Base-by-base conservation (phyloP, 2,329 filamentous ascomycete genomes). In the Penicillium sp. region DNA sequence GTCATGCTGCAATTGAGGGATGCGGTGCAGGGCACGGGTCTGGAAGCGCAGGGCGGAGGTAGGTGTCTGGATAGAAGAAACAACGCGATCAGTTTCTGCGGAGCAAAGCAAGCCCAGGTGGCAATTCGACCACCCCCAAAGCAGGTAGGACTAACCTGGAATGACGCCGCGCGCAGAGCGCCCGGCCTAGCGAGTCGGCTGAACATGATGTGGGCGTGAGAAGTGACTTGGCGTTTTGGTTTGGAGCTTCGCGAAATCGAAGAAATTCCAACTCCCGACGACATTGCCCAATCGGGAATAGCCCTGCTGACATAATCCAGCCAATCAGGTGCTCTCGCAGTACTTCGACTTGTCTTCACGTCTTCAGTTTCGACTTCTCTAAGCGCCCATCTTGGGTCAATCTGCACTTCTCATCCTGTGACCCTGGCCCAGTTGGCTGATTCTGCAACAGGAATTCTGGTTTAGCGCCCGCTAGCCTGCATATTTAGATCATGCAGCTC, bases 1-100 rank as follows among this genome's bases (percentile, higher is more conserved):
- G 59, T 83, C 78, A 71, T 84, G 79, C 44, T 73, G 75, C 67
- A 87, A 81, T 63, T 78, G 71, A 26, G 85, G 84, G 6, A 85
- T 78, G 50, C 70, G 70, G 72, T 86, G 82, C 49, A 77, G 56
- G 62, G 67, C 69, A 68, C 78, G 74, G 65, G 65, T 72, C 68
- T 79, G 76, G 65, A 72, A 72, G 66, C 71, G 72, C 62, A 78
- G 72, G 62, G 75, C 71, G 71, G 74, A 75, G 68, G 71, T 64
- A 63, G 73, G 67, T 72, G 73, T 76, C 73, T 76, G 61, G 47
- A 63, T 54, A 30, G 12, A 54, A 54, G 17, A 53, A 19, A 33
- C 49, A 58, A 63, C 60, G 58, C 65, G 59, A 64, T 68, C 55
- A 70, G 70, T 70, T 61, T 66, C 42, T 64, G 33, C 33, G 22